Evolutionary conservation across 2,329 filamentous ascomycete genomes (phyloP), one percentile per base, ranked within the genome.

Genomic region (Penicillium sclerotiorum): DNA sequence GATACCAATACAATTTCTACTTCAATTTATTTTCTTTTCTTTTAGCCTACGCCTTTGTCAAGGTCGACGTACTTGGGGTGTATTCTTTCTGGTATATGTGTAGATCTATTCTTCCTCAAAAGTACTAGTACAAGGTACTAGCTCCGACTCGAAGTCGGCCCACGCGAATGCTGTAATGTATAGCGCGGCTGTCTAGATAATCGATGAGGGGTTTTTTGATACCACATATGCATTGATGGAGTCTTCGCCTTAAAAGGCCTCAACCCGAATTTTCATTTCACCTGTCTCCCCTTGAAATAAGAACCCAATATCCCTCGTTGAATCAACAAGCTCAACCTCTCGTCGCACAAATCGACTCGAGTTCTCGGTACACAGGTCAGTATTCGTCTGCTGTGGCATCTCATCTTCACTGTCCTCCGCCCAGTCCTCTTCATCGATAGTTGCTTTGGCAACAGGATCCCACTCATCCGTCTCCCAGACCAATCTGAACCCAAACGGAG

Each of bases 401-500:
- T 61, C 68, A 32, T 64, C 64, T 6, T 69, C 63, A 22, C 68
- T 71, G 25, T 75, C 73, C 35, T 77, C 72, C 2, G 72, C 74
- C 5, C 76, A 76, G 37, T 76, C 77, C 46, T 74, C 73, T 36
- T 83, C 83, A 23, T 80, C 79, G 4, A 82, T 79, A 54, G 84
- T 79, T 58, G 84, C 82, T 53, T 81, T 79, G 8, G 80, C 80
- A 0, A 90, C 85, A 0, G 89, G 89, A 68, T 96, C 90, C 84
- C 88, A 90, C 69, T 96, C 92, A 17, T 90, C 89, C 8, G 91
- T 96, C 73, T 96, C 90, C 88, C 90, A 95, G 1, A 94, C 74
- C 41, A 97, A 69, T 33, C 78, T 80, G 52, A 93, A 73, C 35
- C 73, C 73, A 55, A 90, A 76, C 0, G 90, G 88, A 39, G 78